These are phyloP conservation scores for Arthrobotrys sphaeroides DNA, from an alignment of 2,329 filamentous ascomycete genomes.

Conservation along the genomic window DNA sequence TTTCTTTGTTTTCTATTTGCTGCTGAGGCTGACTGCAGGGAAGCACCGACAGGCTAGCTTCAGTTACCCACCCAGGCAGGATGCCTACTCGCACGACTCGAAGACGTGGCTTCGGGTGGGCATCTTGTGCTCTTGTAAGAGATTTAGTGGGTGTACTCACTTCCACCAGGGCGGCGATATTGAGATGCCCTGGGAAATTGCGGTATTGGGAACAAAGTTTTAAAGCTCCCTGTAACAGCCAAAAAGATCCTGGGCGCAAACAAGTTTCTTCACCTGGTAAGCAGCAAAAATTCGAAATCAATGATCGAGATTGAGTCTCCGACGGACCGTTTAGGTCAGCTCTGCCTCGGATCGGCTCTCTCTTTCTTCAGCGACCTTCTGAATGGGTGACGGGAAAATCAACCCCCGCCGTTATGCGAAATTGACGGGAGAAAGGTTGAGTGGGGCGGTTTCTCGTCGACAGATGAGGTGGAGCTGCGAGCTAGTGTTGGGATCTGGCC, in stretches of 20 bases:
- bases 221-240: conserved; percentile 31
- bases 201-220: conserved; percentile 28
- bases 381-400: conserved; percentile 10
- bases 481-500: conserved; percentile 1
- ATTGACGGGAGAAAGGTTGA: conserved; percentile 5
- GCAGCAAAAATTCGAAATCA: conserved; percentile 26
- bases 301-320: conserved; percentile 28
- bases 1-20: conserved; percentile 43
- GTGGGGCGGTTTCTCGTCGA: conserved; percentile 12
- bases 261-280: conserved; percentile 33
- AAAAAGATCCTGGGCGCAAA: conserved; percentile 7
- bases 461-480: conserved; percentile 13
- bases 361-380: conserved; percentile 24
- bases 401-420: conserved; percentile 19
- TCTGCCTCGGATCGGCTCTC: conserved; percentile 9
- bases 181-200: conserved; percentile 21
- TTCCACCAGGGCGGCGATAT: conserved; percentile 14
- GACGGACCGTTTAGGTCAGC: conserved; percentile 23
- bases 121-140: conserved; percentile 33
- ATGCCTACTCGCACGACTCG: conserved; percentile 22
- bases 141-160: conserved; percentile 34
- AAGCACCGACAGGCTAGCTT: conserved; percentile 12
- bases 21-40: conserved; percentile 42
- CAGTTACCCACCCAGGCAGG: conserved; percentile 27
- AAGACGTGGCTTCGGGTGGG: conserved; percentile 39